Conservation (phyloP, 2,329 filamentous ascomycete species). For the Aspergillus sergii region DNA sequence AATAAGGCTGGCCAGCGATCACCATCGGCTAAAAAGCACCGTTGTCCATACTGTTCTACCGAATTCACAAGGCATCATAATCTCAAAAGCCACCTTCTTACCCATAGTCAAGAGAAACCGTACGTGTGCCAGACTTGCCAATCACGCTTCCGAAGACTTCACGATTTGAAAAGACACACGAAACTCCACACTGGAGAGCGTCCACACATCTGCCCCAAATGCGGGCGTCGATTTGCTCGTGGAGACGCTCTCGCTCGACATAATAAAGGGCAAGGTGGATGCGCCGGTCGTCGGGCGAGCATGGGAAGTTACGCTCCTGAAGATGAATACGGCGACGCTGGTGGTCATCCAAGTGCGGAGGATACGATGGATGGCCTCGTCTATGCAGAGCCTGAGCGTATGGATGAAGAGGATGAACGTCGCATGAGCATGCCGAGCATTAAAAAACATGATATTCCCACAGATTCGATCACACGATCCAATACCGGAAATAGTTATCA, state of each 20-base stretch:
- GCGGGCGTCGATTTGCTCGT: conserved; percentile 89
- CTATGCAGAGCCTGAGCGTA: conserved; percentile 56
- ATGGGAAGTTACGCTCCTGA: conserved; percentile 80
- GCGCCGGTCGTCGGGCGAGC: conserved; percentile 85
- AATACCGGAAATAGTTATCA: conserved; percentile 55
- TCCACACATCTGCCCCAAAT: conserved; percentile 92
- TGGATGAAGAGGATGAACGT: conserved; percentile 54
- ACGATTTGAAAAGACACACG: conserved; percentile 93
- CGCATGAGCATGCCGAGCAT: conserved; percentile 66
- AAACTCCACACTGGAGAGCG: conserved; percentile 97
- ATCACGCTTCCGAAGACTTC: conserved; percentile 86
- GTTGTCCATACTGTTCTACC: conserved; percentile 93
- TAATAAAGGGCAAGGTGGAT: conserved; percentile 93
- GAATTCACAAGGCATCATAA: conserved; percentile 98
- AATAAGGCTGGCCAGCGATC: conserved; percentile 65
- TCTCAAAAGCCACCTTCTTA: conserved; percentile 93
- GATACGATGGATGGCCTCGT: conserved; percentile 67
- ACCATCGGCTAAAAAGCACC: conserved; percentile 84
- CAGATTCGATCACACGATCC: conserved; percentile 52
- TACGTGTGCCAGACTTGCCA: conserved; percentile 93
- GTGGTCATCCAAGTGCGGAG: conserved; percentile 50
- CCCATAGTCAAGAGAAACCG: conserved; percentile 97
- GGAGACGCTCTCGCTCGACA: conserved; percentile 93
- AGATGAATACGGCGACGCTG: conserved; percentile 63
- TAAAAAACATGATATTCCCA: conserved; percentile 67